Conservation (phyloP, 164 flowering plant species). For the Nelumbo lutea region DNA sequence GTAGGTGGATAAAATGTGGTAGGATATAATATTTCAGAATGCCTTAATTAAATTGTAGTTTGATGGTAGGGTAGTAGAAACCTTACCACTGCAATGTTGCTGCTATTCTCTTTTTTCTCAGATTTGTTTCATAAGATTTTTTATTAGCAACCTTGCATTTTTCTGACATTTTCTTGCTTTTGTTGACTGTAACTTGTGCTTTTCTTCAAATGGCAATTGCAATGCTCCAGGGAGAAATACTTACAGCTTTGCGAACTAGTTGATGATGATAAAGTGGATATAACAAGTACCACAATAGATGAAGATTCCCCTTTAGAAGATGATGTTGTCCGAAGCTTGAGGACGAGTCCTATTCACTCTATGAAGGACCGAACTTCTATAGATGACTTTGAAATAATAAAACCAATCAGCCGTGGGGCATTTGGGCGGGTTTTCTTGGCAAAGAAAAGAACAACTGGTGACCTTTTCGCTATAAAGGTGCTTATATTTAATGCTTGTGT, state of each 20-base stretch:
- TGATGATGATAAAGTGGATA: conserved; percentile 83
- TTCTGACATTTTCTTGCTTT: too few species aligned
- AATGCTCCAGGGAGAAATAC: conserved; percentile 78
- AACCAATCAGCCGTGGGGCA: conserved; percentile 99
- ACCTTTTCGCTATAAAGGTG: conserved; percentile 99
- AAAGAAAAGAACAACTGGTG: conserved; percentile 96
- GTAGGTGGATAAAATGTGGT: background rate
- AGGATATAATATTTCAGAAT: background rate
- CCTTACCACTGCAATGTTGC: background rate
- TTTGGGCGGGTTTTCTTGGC: conserved; percentile 98
- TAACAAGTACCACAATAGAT: conserved; percentile 74
- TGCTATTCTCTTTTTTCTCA: background rate
- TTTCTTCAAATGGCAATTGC: conserved; percentile 4
- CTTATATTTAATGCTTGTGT: background rate
- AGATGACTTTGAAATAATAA: conserved; percentile 97
- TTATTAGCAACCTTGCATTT: too few species aligned
- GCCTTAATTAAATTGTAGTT: background rate
- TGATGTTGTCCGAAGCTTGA: conserved; percentile 88
- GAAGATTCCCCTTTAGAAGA: conserved; percentile 95
- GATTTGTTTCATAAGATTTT: too few species aligned
- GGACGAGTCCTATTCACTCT: conserved; percentile 81
- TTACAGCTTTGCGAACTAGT: conserved; percentile 85
- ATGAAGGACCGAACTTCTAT: conserved; percentile 95
- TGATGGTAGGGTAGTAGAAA: too few species aligned
- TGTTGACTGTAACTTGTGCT: background rate